Percentiles rank a stretch among this genome's conserved stretches.
These are phyloP conservation scores for Saturnispora sekii DNA, from an alignment of 805 yeast species.

Conservation along the genomic window DNA sequence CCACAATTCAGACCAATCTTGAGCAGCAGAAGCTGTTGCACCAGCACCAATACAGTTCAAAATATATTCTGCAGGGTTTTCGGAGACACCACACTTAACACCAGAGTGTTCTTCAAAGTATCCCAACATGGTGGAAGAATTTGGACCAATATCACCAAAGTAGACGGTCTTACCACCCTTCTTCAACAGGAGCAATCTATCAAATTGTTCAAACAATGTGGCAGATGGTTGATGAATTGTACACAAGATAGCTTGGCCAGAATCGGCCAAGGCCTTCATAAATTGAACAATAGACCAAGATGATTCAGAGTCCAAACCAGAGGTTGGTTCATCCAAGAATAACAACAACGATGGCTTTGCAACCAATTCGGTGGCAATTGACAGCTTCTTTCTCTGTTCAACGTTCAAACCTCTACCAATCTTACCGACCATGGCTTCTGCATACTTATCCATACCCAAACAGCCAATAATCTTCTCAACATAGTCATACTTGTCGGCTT, in stretches of 20 bases:
- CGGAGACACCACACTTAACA: constrained; percentile 48
- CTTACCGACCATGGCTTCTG: constrained; percentile 42
- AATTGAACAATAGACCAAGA: constrained; percentile 49
- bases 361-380: constrained; percentile 47
- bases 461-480: constrained; percentile 33
- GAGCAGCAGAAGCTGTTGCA: constrained; percentile 53
- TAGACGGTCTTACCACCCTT: constrained; percentile 46
- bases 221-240: constrained; percentile 45
- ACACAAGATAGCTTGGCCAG: constrained; percentile 48
- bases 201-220: constrained; percentile 34
- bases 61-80: constrained; percentile 71
- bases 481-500: constrained; percentile 32
- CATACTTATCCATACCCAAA: constrained; percentile 34
- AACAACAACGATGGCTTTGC: constrained; percentile 43
- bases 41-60: constrained; percentile 73
- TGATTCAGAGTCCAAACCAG: constrained; percentile 48
- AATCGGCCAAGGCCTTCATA: constrained; percentile 38
- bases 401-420: constrained; percentile 42
- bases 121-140: constrained; percentile 33
- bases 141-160: constrained; percentile 43
- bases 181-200: constrained; percentile 35
- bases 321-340: constrained; percentile 52
- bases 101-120: constrained; percentile 50
- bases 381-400: constrained; percentile 43
- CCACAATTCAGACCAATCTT: constrained; percentile 65